These are phyloP conservation scores for Clarireedia sp. DNA, from an alignment of 2,329 filamentous ascomycete species.

Conservation along the genomic window DNA sequence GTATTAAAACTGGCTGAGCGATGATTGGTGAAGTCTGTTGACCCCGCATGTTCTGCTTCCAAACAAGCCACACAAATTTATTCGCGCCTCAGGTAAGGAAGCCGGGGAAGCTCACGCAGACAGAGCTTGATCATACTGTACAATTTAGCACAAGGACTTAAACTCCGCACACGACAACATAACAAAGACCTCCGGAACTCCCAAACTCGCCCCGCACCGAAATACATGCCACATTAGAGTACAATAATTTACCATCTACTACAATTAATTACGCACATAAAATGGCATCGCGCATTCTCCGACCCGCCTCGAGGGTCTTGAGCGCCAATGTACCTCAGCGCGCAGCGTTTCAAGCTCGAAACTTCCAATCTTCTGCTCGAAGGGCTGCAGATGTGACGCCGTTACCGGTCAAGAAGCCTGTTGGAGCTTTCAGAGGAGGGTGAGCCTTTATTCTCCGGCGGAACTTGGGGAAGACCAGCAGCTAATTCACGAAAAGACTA, in stretches of 20 bases:
- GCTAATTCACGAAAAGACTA: conserved; percentile 45
- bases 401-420: conserved; percentile 52
- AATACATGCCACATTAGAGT: neutral
- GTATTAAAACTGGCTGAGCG: too few relatives aligned
- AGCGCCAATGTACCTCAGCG: conserved; percentile 19
- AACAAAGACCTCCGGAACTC: neutral
- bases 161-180: neutral
- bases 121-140: conserved; percentile 4
- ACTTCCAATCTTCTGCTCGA: conserved; percentile 32
- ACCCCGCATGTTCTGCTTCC: conserved; percentile 3
- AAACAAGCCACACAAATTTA: neutral
- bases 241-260: neutral
- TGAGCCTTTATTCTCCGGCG: conserved; percentile 35
- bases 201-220: neutral
- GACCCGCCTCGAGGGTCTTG: conserved; percentile 23
- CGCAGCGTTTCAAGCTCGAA: conserved; percentile 20
- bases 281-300: conserved; percentile 39
- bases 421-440: conserved; percentile 66
- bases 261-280: neutral
- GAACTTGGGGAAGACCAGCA: too few relatives aligned
- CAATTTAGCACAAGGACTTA: neutral
- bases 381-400: conserved; percentile 21
- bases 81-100: conserved; percentile 5
- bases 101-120: conserved; percentile 6
- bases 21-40: neutral